Evolutionary conservation across 768 basidiomycete genomes (phyloP).

Genomic region (Dendrothele bispora): DNA sequence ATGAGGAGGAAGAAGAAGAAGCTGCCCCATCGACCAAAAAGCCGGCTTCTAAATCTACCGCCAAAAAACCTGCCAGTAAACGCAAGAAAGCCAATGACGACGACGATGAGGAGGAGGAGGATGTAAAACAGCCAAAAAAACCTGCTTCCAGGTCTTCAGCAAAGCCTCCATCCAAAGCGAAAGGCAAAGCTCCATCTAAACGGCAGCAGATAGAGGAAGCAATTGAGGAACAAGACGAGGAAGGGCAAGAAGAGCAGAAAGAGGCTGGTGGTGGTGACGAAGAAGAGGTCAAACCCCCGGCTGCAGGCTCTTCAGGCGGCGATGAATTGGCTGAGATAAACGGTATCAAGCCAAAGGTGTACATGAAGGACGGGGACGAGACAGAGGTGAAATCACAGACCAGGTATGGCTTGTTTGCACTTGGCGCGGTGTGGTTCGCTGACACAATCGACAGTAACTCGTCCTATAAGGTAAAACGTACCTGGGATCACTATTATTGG

Average conservation of each 20-base stretch:
- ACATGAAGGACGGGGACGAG: constrained; percentile 48
- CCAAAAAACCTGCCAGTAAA: background rate
- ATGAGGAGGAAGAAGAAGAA: background rate
- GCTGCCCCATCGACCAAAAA: background rate
- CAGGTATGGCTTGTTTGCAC: constrained; percentile 23
- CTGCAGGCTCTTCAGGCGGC: background rate
- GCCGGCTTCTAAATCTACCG: background rate
- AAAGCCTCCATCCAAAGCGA: background rate
- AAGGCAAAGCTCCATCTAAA: constrained; percentile 2
- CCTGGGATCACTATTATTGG: constrained; percentile 46
- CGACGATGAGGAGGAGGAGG: background rate
- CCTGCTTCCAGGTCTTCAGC: background rate
- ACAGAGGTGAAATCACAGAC: constrained; percentile 42
- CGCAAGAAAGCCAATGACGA: background rate
- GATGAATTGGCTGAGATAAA: constrained; percentile 54
- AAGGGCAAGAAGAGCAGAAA: background rate
- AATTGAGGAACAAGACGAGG: too few species aligned
- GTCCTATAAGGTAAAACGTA: constrained; percentile 28
- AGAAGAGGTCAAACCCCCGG: background rate
- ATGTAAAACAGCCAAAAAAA: background rate
- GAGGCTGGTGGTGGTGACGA: background rate
- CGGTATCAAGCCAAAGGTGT: constrained; percentile 49
- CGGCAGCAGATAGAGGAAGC: background rate
- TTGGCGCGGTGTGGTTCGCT: background rate
- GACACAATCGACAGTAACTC: constrained; percentile 1